A percentile compares a stretch with the other conserved stretches of the same genome.
These are phyloP conservation scores for Cyberlindnera bimundalis DNA, from an alignment of 805 yeast genomes.

Conservation along the genomic window DNA sequence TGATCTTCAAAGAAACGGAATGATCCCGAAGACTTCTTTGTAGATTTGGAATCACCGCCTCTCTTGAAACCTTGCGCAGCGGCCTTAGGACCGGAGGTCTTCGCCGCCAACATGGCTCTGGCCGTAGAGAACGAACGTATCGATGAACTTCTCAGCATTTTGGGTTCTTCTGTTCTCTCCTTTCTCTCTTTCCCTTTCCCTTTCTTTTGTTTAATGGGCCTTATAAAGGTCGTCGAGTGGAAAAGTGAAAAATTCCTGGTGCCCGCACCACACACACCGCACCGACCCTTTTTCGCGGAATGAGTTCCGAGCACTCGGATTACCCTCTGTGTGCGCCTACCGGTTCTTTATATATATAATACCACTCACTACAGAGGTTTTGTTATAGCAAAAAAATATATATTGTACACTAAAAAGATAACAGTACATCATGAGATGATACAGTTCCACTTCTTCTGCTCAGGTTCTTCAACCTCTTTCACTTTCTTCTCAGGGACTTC, in stretches of 20 bases:
- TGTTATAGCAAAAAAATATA: too few relatives aligned
- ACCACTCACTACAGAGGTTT: too few relatives aligned
- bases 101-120: slow-evolving; percentile 4
- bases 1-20: slow-evolving; percentile 21
- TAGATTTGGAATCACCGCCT: slow-evolving; percentile 10
- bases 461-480: slow-evolving; percentile 3
- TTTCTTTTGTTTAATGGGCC: too few relatives aligned
- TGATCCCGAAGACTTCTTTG: slow-evolving; percentile 22
- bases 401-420: too few relatives aligned
- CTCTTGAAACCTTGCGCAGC: slow-evolving; percentile 18
- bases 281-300: too few relatives aligned
- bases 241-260: slow-evolving; percentile 4
- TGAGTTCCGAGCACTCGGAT: too few relatives aligned
- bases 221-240: too few relatives aligned
- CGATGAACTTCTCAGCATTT: slow-evolving; percentile 13
- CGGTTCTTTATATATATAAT: too few relatives aligned
- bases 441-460: slow-evolving; percentile 1
- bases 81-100: slow-evolving; percentile 16
- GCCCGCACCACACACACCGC: too few relatives aligned
- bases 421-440: not conserved
- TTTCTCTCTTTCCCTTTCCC: not conserved
- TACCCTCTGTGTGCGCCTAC: too few relatives aligned
- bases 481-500: slow-evolving; percentile 9
- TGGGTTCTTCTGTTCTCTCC: too few relatives aligned
- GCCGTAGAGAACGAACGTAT: slow-evolving; percentile 6